Percentiles rank a stretch among this genome's conserved stretches.
Evolutionary conservation across 306 rosid genomes (phyloP).

Genomic region (Fragaria iinumae): DNA sequence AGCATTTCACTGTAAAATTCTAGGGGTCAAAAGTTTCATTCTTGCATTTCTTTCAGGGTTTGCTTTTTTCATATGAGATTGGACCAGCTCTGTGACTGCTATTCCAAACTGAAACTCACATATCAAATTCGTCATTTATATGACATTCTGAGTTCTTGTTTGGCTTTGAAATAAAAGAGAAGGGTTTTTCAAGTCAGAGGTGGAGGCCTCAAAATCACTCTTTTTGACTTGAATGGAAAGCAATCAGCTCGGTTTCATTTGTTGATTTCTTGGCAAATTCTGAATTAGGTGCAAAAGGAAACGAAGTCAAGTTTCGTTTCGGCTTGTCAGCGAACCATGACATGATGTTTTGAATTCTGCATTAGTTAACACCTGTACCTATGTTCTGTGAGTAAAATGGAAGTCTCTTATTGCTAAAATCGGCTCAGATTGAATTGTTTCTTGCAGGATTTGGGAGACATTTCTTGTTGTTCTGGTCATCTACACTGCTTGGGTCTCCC

Average conservation of each 20-base stretch:
- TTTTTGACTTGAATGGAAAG: background rate
- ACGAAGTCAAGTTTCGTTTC: constrained; percentile 1
- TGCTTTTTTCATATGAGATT: too few species aligned
- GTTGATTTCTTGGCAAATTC: background rate
- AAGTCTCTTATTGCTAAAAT: background rate
- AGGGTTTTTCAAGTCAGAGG: constrained; percentile 7
- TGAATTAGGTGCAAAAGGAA: background rate
- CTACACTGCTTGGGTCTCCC: constrained; percentile 97
- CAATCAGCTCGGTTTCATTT: background rate
- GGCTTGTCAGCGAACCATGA: background rate
- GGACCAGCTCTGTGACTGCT: too few species aligned
- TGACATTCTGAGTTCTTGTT: background rate
- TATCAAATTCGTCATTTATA: background rate
- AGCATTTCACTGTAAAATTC: background rate
- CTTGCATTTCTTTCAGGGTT: background rate
- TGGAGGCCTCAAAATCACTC: constrained; percentile 4
- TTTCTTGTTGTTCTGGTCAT: constrained; percentile 65
- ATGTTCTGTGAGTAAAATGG: background rate
- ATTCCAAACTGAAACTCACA: background rate
- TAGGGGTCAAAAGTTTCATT: background rate
- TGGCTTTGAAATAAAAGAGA: background rate
- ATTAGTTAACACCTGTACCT: background rate
- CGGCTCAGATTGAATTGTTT: constrained; percentile 15
- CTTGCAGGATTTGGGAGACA: constrained; percentile 73
- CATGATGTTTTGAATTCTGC: background rate